Evolutionary conservation across 1,284 basidiomycete genomes (phyloP).

Genomic region (Leucoagaricus sp.): DNA sequence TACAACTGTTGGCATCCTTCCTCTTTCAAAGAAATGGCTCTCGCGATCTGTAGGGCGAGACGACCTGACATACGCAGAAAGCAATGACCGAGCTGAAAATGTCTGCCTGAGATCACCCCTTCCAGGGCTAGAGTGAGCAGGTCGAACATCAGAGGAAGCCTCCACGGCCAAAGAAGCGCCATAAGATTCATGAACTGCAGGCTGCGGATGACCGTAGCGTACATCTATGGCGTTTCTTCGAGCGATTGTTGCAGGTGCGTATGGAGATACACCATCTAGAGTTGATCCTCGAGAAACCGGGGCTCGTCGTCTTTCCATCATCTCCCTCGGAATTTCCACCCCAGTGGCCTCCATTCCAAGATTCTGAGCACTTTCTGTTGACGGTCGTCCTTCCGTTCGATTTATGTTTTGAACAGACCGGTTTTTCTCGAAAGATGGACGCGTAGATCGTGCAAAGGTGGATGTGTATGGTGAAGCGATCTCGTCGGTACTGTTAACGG

Average conservation of each 20-base stretch:
- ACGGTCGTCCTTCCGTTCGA: not conserved
- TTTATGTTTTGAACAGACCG: not conserved
- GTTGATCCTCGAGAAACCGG: too few relatives aligned
- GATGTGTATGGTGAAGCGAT: not conserved
- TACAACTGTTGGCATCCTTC: not conserved
- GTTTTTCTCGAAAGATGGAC: not conserved
- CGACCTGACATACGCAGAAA: not conserved
- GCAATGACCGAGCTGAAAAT: not conserved
- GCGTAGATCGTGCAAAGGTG: not conserved
- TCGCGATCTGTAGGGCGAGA: not conserved
- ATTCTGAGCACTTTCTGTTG: not conserved
- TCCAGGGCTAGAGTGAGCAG: not conserved
- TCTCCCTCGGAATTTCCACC: not conserved
- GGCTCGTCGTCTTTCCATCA: not conserved
- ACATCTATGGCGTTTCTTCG: too few relatives aligned
- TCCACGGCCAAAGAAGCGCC: too few relatives aligned
- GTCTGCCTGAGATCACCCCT: not conserved
- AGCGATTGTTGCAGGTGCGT: too few relatives aligned
- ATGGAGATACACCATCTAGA: too few relatives aligned
- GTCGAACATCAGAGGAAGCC: too few relatives aligned
- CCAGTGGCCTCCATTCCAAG: not conserved
- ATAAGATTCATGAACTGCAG: too few relatives aligned
- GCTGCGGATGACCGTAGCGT: too few relatives aligned
- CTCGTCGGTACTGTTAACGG: conserved; percentile 8
- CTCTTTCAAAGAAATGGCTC: too few relatives aligned